These are phyloP conservation scores for Limnanthes douglasii DNA, from an alignment of 345 rosid genomes.

Conservation along the genomic window DNA sequence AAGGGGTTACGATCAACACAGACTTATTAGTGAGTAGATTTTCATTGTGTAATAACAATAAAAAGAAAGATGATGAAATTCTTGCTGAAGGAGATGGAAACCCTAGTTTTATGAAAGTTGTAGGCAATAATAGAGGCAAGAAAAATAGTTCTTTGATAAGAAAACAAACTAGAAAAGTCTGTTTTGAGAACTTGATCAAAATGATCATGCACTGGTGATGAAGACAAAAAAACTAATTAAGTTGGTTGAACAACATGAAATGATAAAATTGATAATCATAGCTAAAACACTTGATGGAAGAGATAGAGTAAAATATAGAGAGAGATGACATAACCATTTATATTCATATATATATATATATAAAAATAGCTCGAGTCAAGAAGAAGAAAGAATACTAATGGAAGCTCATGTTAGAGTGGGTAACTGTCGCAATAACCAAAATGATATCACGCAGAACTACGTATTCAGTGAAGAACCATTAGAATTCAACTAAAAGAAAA, in stretches of 20 bases:
- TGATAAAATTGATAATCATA: conserved; percentile 77
- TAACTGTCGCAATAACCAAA: conserved; percentile 74
- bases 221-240: conserved; percentile 74
- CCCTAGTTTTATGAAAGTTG: conserved; percentile 14
- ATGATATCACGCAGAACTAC: conserved; percentile 72
- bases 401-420: conserved; percentile 68
- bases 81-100: conserved; percentile 11
- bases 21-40: too few species aligned
- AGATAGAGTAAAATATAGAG: conserved; percentile 92
- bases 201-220: conserved; percentile 96
- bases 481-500: conserved; percentile 86
- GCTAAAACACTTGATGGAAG: conserved; percentile 67
- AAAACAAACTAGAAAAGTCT: conserved; percentile 30
- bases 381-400: conserved; percentile 63
- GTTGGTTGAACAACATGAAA: conserved; percentile 79
- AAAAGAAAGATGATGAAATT: conserved; percentile 20
- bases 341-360: conserved; percentile 86
- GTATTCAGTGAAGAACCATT: conserved; percentile 82
- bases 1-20: too few species aligned
- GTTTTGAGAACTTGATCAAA: conserved; percentile 43
- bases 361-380: conserved; percentile 92
- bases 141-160: conserved; percentile 11
- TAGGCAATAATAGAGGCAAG: conserved; percentile 6
- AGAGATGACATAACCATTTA: conserved; percentile 97
- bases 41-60: conserved; percentile 6